Conservation (phyloP, 2,329 filamentous ascomycete species). For the Magnaporthales sp. region DNA sequence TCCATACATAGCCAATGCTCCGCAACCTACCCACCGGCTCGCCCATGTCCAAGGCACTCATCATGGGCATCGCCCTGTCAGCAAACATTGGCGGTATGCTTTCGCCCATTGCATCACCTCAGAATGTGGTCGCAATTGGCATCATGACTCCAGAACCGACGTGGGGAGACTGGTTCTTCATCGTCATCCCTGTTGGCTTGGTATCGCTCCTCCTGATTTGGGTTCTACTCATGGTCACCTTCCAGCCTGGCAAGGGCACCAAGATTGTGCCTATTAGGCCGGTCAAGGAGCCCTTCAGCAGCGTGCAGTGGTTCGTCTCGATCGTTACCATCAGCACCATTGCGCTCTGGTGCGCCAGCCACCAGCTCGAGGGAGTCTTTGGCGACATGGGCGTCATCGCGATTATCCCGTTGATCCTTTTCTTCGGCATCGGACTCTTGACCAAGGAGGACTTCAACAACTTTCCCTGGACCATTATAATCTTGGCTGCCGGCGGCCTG, state of each 20-base stretch:
- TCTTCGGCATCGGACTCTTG: conserved; percentile 92
- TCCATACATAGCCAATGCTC: conserved; percentile 62
- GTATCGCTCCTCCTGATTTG: conserved; percentile 85
- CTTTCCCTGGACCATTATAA: conserved; percentile 99
- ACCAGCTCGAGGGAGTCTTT: conserved; percentile 79
- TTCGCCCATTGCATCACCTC: conserved; percentile 91
- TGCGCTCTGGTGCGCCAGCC: conserved; percentile 81
- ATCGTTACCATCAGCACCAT: conserved; percentile 79
- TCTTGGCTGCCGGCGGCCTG: conserved; percentile 86
- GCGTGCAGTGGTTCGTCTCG: conserved; percentile 88
- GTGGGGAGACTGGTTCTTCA: conserved; percentile 96
- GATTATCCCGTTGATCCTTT: conserved; percentile 89
- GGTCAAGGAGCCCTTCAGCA: conserved; percentile 80
- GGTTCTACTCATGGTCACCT: conserved; percentile 75
- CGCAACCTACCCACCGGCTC: conserved; percentile 87
- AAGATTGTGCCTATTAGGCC: conserved; percentile 87
- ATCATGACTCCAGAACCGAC: conserved; percentile 90
- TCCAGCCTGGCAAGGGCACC: conserved; percentile 76
- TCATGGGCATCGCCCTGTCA: conserved; percentile 88
- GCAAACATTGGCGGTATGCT: conserved; percentile 96
- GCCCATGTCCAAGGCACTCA: conserved; percentile 87
- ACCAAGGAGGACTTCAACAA: conserved; percentile 99
- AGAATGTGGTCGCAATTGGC: conserved; percentile 92
- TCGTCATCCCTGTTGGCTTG: conserved; percentile 85
- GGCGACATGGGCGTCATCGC: conserved; percentile 98